Base-by-base conservation (phyloP, 2,329 filamentous ascomycete species). In the Cylindrodendrum hubeiense region DNA sequence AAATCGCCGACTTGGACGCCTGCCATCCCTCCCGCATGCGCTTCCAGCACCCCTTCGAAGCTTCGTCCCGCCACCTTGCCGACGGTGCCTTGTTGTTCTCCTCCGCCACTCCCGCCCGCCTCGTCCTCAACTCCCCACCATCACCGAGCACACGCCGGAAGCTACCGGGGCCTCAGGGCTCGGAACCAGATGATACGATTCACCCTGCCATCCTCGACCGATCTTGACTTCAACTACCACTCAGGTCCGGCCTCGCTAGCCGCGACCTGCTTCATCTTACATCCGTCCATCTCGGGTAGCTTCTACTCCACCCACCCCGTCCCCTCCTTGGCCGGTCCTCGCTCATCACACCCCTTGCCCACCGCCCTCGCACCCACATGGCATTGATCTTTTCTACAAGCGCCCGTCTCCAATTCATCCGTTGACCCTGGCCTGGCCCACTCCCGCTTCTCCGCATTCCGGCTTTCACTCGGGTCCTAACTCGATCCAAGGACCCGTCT, bases 231-330 rank as follows among this genome's bases (percentile, higher is more conserved):
- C 43, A 39, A 52, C 41, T 30, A 24, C 33, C 21, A 53, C 33
- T 30, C 44, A 47, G 37, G 54, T 50, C 52, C 55, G 46, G 46
- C 34, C 34, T 33, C 50, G 21, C 44, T 37, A 49, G 34, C 61
- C 61, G 33, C 47, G 47, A 62, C 63, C 52, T 62, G 46, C 64
- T 52, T 60, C 64, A 66, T 66, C 64, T 66, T 44, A 66, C 64
- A 63, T 66, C 55, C 60, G 53, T 58, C 64, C 64, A 66, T 66
- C 64, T 66, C 55, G 39, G 52, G 53, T 62, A 46, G 8, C 52
- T 50, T 26, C 47, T 39, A 54, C 49, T 58, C 33, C 52, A 33
- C 37, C 17, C 52, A 57, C 58, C 52, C 50, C 47, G 43, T 54
- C 44, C 39, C 47, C 24, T 62, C 34, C 33, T 33, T 41, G 26